phyloP scores from a whole-genome alignment of 768 basidiomycete species.

The Suillus americanus region DNA sequence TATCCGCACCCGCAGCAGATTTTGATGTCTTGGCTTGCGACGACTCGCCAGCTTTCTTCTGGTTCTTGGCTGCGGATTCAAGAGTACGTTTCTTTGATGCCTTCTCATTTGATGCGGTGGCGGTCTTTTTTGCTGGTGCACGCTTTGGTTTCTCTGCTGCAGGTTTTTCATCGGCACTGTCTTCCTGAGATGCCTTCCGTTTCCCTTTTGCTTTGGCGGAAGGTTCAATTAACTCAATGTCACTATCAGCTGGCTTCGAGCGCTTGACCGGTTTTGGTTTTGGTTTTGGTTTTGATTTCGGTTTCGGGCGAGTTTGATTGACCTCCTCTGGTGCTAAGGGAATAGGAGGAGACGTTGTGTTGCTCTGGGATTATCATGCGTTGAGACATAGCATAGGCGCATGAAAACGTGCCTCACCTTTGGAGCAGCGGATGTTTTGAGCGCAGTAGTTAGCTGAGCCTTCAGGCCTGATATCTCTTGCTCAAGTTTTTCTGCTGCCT shows the following conservation, averaged over 20 bases:
- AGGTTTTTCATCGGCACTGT: conserved; percentile 18
- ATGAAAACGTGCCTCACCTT: not conserved
- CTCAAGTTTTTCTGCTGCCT: conserved; percentile 26
- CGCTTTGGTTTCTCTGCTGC: conserved; percentile 26
- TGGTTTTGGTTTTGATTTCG: conserved; percentile 12
- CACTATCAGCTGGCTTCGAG: conserved; percentile 26
- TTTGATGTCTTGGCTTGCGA: conserved; percentile 18
- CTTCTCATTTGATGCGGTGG: conserved; percentile 14
- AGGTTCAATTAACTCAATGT: conserved; percentile 30
- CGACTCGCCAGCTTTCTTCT: conserved; percentile 15
- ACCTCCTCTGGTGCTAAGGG: not conserved
- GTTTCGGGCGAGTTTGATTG: conserved; percentile 24
- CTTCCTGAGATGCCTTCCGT: conserved; percentile 31
- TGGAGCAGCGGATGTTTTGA: conserved; percentile 19
- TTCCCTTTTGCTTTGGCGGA: conserved; percentile 38
- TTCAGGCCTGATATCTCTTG: conserved; percentile 47
- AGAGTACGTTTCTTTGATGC: conserved; percentile 17
- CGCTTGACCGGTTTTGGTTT: conserved; percentile 15
- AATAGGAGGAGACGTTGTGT: not conserved
- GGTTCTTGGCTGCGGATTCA: conserved; percentile 19
- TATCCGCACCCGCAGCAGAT: conserved; percentile 18
- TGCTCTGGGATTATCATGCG: conserved; percentile 5
- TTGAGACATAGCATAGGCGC: not conserved
- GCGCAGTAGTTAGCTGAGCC: conserved; percentile 39
- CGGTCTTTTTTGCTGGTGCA: conserved; percentile 25